phyloP scores from a whole-genome alignment of 192 early-diverging fungal genomes.

The Kappamyces sp. region DNA sequence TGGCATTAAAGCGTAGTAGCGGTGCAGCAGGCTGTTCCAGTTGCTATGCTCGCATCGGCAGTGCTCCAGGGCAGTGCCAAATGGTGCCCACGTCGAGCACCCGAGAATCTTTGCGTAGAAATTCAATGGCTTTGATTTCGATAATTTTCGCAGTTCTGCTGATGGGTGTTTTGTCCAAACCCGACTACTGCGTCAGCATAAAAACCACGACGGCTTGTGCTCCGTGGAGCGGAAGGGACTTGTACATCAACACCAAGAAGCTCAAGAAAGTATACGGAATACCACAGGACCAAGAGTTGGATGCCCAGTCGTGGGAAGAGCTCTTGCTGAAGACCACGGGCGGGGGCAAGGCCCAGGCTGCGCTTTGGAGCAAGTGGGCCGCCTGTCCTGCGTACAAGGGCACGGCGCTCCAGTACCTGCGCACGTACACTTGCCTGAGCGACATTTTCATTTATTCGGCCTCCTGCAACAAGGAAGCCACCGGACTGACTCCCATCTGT shows the following conservation, averaged over 20 bases:
- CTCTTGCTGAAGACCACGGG: slow-evolving; percentile 23
- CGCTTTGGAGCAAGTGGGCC: slow-evolving; percentile 33
- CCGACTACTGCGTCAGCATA: slow-evolving; percentile 34
- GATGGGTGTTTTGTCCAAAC: neutral
- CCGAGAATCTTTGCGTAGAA: too few relatives aligned
- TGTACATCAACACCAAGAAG: slow-evolving; percentile 41
- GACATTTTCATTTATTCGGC: slow-evolving; percentile 36
- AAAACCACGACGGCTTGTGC: slow-evolving; percentile 29
- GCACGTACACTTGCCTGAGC: slow-evolving; percentile 39
- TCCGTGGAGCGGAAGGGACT: slow-evolving; percentile 30
- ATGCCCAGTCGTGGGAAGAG: slow-evolving; percentile 32
- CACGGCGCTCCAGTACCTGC: slow-evolving; percentile 41
- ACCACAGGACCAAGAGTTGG: slow-evolving; percentile 17
- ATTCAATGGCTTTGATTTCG: too few relatives aligned
- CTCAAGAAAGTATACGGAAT: slow-evolving; percentile 35
- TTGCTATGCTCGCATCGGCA: too few relatives aligned
- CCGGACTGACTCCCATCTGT: slow-evolving; percentile 19
- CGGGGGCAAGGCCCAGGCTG: slow-evolving; percentile 28
- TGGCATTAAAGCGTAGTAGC: too few relatives aligned
- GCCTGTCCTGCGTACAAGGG: slow-evolving; percentile 37
- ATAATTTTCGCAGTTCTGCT: too few relatives aligned
- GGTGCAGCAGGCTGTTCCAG: too few relatives aligned
- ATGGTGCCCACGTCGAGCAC: too few relatives aligned
- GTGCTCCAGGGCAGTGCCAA: too few relatives aligned
- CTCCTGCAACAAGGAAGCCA: slow-evolving; percentile 29